Base-by-base conservation (phyloP, 2,329 filamentous ascomycete genomes). In the Aspergillus fumigatiaffinis region DNA sequence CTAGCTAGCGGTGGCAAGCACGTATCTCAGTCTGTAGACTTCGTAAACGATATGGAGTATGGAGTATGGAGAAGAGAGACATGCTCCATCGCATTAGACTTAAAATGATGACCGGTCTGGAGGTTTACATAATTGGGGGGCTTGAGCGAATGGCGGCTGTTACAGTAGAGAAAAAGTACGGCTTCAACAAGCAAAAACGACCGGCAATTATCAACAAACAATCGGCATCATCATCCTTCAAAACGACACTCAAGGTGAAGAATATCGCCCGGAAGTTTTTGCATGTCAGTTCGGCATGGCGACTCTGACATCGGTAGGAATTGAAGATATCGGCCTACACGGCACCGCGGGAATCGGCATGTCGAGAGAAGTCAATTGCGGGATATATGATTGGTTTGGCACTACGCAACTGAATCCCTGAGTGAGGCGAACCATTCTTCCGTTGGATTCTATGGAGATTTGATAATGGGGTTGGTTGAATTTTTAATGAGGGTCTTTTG, bases 301-400 rank as follows among this genome's bases (percentile, higher is more conserved):
- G 23, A 44, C 44, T 38, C 42, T 53, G 41, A 25, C 42, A 53
- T 53, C 51, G 51, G 51, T 3, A 38, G 51, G 47, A n/a, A 56
- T 50, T 58, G 29, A 42, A 23, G 51, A 12, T 32, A 21, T 56
- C 62, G 64, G 64, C 56, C 59, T 59, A 60, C 59, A 48, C 62
- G 62, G 60, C 56, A 58, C 57, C 53, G 51, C 65, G 65, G 65
- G 56, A 60, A 59, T 67, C 65, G 65, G 65, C 65, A 67, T 63
- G 55, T 47, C 12, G 4, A 17, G 3, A 6, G 3, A 12, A 9
- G 21, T 7, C 14, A 17, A 17, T 14, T 38, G 32, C 14, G 32
- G 32, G 2, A 17, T 17, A 35, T 7, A 35, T 38, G 32, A 38
- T 38, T 38, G 32, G 32, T 38, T 25, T 47, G 23, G 12, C 20